Evolutionary conservation across 257 asterid species (phyloP).

Genomic region (Verbascum thapsus): DNA sequence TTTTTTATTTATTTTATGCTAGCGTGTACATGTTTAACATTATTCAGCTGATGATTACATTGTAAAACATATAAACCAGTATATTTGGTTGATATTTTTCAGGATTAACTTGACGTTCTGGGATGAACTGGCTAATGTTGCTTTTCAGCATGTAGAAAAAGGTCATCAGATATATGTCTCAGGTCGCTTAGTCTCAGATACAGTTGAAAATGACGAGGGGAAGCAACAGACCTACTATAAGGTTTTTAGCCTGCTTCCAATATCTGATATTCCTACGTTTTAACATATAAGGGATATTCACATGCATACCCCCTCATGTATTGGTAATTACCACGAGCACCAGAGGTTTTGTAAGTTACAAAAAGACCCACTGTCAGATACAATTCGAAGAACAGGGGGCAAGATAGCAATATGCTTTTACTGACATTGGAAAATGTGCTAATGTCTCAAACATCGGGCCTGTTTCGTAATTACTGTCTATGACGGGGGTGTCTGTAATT

Average conservation of each 20-base stretch:
- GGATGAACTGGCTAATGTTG: constrained; percentile 83
- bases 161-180: constrained; percentile 81
- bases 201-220: constrained; percentile 81
- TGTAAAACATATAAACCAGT: constrained; percentile 7
- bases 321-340: no score
- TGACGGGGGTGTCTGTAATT: no score
- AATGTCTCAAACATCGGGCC: no score
- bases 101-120: constrained; percentile 86
- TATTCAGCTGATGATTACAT: constrained; percentile 21
- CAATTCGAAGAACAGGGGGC: no score
- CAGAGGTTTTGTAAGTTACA: no score
- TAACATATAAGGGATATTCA: no score
- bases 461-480: no score
- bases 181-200: constrained; percentile 83
- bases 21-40: background rate
- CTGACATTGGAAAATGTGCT: no score
- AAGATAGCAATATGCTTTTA: no score
- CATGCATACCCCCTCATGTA: no score
- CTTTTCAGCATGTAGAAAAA: constrained; percentile 81
- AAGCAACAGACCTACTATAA: constrained; percentile 85
- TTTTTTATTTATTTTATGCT: constrained; percentile 6
- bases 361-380: no score
- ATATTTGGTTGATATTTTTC: constrained; percentile 30
- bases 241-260: constrained; percentile 43
- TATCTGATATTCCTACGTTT: constrained; percentile 12